phyloP scores from a whole-genome alignment of 495 filamentous ascomycete genomes.

The Geoglossum glabrum region DNA sequence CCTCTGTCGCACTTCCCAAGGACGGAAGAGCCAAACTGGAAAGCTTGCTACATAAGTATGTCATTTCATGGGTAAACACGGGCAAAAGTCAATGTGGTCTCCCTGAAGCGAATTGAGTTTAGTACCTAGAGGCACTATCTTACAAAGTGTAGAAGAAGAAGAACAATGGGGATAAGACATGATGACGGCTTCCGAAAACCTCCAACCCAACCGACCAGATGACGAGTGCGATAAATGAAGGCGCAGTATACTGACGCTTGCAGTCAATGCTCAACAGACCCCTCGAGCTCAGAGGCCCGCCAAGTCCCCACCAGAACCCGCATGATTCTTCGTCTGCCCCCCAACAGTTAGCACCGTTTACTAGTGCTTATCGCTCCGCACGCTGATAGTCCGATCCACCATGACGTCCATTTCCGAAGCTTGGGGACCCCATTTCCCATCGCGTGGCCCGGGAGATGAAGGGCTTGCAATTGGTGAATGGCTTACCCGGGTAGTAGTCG shows the following conservation, averaged over 20 bases:
- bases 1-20: neutral
- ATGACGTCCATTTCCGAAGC: neutral
- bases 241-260: neutral
- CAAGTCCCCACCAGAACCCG: neutral
- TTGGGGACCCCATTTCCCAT: neutral
- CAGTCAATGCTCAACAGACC: neutral
- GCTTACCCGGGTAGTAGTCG: neutral
- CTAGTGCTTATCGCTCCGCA: neutral
- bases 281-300: neutral
- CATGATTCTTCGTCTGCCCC: neutral
- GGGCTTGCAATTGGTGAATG: neutral
- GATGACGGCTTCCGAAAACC: neutral
- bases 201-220: neutral
- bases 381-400: neutral
- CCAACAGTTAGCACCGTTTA: neutral
- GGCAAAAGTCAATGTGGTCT: neutral
- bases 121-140: neutral
- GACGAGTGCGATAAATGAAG: neutral
- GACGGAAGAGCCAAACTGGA: neutral
- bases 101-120: neutral
- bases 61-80: too few species aligned
- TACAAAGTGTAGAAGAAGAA: neutral
- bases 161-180: neutral
- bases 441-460: neutral
- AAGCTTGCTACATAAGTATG: neutral